Evolutionary conservation across 495 filamentous ascomycete genomes (phyloP).

Genomic region (Penicillium atrosanguineum): DNA sequence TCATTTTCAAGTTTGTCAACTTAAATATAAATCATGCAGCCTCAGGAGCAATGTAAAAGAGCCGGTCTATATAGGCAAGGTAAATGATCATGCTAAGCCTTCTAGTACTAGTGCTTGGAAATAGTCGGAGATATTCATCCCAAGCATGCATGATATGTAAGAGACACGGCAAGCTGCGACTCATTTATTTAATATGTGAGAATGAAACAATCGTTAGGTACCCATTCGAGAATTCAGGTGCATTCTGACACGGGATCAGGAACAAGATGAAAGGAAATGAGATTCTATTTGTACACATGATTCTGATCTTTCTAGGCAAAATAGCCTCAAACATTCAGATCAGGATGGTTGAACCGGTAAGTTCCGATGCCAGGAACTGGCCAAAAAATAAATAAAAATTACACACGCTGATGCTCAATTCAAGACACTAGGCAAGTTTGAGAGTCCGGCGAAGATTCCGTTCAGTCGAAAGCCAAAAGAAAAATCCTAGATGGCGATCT

Average conservation of each 20-base stretch:
- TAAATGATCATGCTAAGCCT: neutral
- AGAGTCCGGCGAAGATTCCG: neutral
- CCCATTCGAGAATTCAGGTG: neutral
- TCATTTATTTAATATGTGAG: neutral
- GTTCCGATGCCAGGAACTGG: constrained; percentile 4
- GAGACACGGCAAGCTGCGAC: neutral
- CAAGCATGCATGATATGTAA: neutral
- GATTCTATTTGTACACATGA: constrained; percentile 28
- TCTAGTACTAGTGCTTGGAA: neutral
- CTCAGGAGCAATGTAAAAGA: no score
- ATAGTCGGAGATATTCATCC: neutral
- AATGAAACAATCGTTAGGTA: neutral
- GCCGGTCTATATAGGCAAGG: neutral
- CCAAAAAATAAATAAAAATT: constrained; percentile 6
- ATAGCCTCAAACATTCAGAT: constrained; percentile 4
- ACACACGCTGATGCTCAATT: constrained; percentile 14
- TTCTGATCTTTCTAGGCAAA: constrained; percentile 4
- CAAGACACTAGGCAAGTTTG: constrained; percentile 5
- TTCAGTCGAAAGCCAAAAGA: neutral
- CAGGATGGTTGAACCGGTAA: constrained; percentile 10
- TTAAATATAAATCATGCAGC: no score
- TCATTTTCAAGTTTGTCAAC: no score
- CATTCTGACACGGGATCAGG: neutral
- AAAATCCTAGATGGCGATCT: constrained; percentile 67
- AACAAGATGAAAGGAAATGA: constrained; percentile 2